Evolutionary conservation across 2,329 filamentous ascomycete genomes (phyloP).

Genomic region (Apiospora marii): DNA sequence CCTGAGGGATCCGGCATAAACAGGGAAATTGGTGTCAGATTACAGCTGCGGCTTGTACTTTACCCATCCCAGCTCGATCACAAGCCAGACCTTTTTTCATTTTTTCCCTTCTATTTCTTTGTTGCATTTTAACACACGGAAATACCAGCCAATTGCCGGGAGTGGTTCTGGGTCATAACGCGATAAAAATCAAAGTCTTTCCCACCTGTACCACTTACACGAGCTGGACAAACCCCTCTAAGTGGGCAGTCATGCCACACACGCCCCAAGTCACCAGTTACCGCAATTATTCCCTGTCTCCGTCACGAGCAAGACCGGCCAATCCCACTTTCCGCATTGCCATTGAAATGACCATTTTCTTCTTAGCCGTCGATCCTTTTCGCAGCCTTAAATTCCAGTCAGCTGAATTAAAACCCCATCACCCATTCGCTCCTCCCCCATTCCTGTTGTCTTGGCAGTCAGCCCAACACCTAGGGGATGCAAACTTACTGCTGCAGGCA

Average conservation of each 20-base stretch:
- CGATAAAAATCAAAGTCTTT: slow-evolving; percentile 15
- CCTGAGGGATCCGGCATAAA: slow-evolving; percentile 5
- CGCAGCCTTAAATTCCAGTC: slow-evolving; percentile 17
- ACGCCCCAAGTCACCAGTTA: not conserved
- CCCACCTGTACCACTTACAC: not conserved
- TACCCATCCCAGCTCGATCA: not conserved
- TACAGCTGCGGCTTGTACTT: not conserved
- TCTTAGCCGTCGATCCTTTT: slow-evolving; percentile 11
- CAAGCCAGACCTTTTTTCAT: not conserved
- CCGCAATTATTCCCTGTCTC: not conserved
- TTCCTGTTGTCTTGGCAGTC: not conserved
- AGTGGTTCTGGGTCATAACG: not conserved
- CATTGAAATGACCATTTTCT: not conserved
- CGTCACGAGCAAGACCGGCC: not conserved
- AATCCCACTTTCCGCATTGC: slow-evolving; percentile 18
- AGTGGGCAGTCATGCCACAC: slow-evolving; percentile 15
- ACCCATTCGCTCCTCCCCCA: not conserved
- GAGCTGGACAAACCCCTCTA: not conserved
- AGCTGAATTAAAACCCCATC: not conserved
- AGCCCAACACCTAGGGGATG: not conserved
- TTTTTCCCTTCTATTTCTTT: not conserved
- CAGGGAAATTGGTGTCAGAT: slow-evolving; percentile 4
- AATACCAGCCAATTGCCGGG: not conserved
- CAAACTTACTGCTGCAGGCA: slow-evolving; percentile 4
- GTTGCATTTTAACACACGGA: not conserved